Evolutionary conservation across 2,329 filamentous ascomycete species (phyloP), one percentile per base, ranked within the genome.

Genomic region (Hirsutella rhossiliensis): DNA sequence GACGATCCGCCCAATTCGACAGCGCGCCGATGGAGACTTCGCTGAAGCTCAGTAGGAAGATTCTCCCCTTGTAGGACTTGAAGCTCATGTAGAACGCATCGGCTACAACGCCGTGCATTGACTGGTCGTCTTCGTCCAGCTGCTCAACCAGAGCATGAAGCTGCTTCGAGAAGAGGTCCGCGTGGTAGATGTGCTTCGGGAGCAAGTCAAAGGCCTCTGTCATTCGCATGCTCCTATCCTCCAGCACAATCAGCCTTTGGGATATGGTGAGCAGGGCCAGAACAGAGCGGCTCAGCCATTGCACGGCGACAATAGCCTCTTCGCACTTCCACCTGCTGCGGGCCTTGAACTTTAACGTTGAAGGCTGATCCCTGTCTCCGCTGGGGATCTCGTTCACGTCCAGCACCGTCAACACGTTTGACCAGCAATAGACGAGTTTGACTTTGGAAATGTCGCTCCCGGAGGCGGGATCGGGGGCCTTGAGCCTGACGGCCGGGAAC

Each of bases 71-170:
- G 66, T 97, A 98, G 4, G 87, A 77, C 56, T 86, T 87, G 64
- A 97, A 90, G 62, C 90, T 96, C 87, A 97, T 97, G 59, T 90
- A 90, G 54, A 96, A 98, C 0, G 89, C 92, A 69, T 98, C 92
- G 8, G 90, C 90, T 40, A 97, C 87, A 9, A 97, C 89, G 2
- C 90, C 90, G 63, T 97, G 92, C 80, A 97, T 84, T 0, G 87
- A 86, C 0, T 78, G 72, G 54, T 96, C 88, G 46, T 89, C 80
- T 52, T 94, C 88, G 50, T 96, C 84, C 17, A 92, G 70, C 48
- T 89, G 82, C 60, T 97, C 92, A 19, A 98, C 87, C 6, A 97
- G 74, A 17, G 71, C 75, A 55, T 87, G 83, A 12, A 98, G 69
- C 58, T 97, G 92, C 23, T 78, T 76, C 1, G 90, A 96, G 62